phyloP scores from a whole-genome alignment of 345 rosid species.

The Corchorus capsularis region DNA sequence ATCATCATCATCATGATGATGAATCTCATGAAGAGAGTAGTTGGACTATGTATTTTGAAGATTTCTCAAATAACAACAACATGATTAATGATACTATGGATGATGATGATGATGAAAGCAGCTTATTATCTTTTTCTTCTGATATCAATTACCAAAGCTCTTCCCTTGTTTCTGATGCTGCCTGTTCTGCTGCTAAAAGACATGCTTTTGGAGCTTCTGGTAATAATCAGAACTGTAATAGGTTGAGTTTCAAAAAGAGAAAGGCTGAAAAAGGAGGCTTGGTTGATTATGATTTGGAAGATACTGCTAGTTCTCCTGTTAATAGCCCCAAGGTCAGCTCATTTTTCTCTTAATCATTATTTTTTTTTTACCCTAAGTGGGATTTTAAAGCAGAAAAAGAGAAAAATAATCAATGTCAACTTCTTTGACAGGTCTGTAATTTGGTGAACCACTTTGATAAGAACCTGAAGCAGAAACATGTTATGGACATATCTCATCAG shows the following conservation, averaged over 20 bases:
- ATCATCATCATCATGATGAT: constrained; percentile 16
- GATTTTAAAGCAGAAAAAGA: neutral
- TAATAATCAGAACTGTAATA: constrained; percentile 10
- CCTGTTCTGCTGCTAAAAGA: constrained; percentile 34
- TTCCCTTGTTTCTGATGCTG: constrained; percentile 47
- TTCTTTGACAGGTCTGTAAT: constrained; percentile 29
- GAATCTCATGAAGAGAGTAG: constrained; percentile 46
- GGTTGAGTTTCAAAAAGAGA: constrained; percentile 39
- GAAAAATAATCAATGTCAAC: neutral
- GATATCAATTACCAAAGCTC: constrained; percentile 22
- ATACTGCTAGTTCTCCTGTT: constrained; percentile 61
- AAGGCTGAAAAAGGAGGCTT: constrained; percentile 23
- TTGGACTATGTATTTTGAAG: constrained; percentile 66
- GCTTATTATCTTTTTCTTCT: constrained; percentile 16
- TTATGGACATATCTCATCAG: constrained; percentile 25
- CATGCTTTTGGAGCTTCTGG: neutral
- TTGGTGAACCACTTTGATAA: constrained; percentile 28
- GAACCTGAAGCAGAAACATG: constrained; percentile 27
- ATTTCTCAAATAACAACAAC: constrained; percentile 34
- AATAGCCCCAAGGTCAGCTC: constrained; percentile 48
- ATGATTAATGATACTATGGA: neutral
- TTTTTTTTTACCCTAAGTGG: neutral
- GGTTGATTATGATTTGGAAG: constrained; percentile 55
- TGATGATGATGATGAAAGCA: neutral
- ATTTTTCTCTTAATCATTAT: neutral